Evolutionary conservation across 148 eudicot species (phyloP).

Genomic region (Rhododendron williamsianum): DNA sequence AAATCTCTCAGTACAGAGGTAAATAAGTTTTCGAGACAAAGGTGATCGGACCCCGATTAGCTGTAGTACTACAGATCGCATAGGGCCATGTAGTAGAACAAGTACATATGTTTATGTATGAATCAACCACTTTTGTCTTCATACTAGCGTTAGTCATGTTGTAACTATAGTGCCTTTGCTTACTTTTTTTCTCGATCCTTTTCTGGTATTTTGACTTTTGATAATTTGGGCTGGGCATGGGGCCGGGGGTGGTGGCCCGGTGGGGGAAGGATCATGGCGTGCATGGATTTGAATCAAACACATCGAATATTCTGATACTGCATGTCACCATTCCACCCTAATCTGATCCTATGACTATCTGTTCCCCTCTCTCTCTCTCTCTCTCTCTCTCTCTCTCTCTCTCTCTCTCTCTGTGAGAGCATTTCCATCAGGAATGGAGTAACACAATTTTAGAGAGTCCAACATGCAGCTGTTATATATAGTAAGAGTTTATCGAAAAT

Average conservation of each 20-base stretch:
- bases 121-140: background rate
- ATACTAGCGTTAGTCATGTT: background rate
- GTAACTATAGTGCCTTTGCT: background rate
- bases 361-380: background rate
- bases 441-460: too few relatives aligned
- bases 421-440: too few relatives aligned
- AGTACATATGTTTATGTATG: background rate
- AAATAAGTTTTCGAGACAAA: too few relatives aligned
- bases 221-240: background rate
- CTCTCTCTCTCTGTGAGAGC: too few relatives aligned
- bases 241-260: background rate
- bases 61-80: background rate
- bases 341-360: background rate
- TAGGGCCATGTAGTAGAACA: background rate
- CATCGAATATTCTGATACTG: background rate
- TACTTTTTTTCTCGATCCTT: background rate
- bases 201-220: background rate
- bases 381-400: background rate
- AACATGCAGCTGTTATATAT: too few relatives aligned
- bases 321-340: background rate
- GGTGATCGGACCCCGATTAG: too few relatives aligned
- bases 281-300: background rate
- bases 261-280: background rate
- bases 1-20: too few relatives aligned
- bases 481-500: too few relatives aligned